A percentile compares a stretch with the other conserved stretches of the same genome.
phyloP scores from a whole-genome alignment of 139 green algal species.

The Tetraselmis chui region DNA sequence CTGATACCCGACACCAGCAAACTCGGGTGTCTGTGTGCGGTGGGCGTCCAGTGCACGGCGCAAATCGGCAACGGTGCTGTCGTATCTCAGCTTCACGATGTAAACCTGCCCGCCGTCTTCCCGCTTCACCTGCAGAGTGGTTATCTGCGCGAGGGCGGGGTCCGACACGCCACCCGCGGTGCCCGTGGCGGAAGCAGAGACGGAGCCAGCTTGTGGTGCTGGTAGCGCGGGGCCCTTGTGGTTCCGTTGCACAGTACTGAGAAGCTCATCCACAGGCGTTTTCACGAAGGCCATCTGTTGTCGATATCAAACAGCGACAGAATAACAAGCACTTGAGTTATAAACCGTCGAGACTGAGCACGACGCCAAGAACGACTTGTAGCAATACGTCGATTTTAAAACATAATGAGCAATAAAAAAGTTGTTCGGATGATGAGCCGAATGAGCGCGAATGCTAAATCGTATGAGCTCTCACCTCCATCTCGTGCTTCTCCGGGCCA shows the following conservation, averaged over 20 bases:
- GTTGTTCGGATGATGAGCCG: no score
- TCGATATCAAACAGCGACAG: no score
- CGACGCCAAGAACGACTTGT: no score
- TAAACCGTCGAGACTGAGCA: no score
- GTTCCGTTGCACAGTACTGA: not conserved
- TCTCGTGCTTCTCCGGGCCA: not conserved
- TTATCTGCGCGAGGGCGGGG: not conserved
- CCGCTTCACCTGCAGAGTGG: conserved; percentile 4
- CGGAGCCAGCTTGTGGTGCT: not conserved
- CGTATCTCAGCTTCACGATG: conserved; percentile 6
- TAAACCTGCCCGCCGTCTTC: conserved; percentile 7
- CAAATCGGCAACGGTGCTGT: not conserved
- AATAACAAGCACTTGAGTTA: no score
- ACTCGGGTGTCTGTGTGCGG: not conserved
- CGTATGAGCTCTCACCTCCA: not conserved
- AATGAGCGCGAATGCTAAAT: no score
- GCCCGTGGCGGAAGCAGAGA: not conserved
- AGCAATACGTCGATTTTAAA: no score
- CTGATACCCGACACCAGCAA: not conserved
- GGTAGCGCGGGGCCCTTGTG: not conserved
- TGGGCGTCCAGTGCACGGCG: conserved; percentile 1
- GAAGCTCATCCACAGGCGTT: not conserved
- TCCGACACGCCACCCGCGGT: no score
- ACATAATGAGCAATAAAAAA: no score
- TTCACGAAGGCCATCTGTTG: not conserved